Evolutionary conservation across 495 filamentous ascomycete genomes (phyloP), one percentile per base, ranked within the genome.

Genomic region (Melanomma pulvis-pyrius): DNA sequence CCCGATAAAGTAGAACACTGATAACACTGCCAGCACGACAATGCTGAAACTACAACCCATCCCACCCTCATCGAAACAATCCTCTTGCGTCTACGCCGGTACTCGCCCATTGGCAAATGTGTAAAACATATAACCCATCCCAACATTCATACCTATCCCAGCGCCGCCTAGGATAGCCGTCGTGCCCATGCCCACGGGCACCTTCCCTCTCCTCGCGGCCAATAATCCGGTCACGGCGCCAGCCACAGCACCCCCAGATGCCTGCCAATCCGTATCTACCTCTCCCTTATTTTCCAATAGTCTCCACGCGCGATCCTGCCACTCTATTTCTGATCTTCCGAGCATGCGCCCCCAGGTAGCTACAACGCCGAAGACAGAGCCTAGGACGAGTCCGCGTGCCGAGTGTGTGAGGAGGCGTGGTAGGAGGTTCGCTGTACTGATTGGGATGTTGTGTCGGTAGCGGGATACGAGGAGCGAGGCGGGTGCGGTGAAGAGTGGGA

Each of bases 281-380:
- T 88, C 84, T 0, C 81, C 77, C 52, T 72, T 68, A 69, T 83
- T 87, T 65, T 82, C 81, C 46, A 83, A 67, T 50, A 88, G 61
- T 28, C 85, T 74, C 86, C 85, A 89, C 44, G 77, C 76, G 32
- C 86, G 79, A 72, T 88, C 85, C 65, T 82, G 71, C 86, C 86
- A 88, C 70, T 88, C 86, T 61, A 87, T 83, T 47, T 82, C 77
- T 68, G 86, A 80, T 22, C 77, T 72, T 0, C 80, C 81, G 67
- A 75, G 76, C 86, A 89, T 87, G 9, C 81, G 72, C 0, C 32
- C 75, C 61, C 26, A 65, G 11, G 30, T 58, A 58, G 39, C 69
- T 17, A 71, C 54, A 17, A 56, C 71, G 29, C 52, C 53, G 21
- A 73, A 59, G 56, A 78, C 57, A 8, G 74, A 58, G 54, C 80